A percentile compares a stretch with the other conserved stretches of the same genome.
Evolutionary conservation across 805 yeast genomes (phyloP).

Genomic region (Schizosaccharomyces osmophilus): DNA sequence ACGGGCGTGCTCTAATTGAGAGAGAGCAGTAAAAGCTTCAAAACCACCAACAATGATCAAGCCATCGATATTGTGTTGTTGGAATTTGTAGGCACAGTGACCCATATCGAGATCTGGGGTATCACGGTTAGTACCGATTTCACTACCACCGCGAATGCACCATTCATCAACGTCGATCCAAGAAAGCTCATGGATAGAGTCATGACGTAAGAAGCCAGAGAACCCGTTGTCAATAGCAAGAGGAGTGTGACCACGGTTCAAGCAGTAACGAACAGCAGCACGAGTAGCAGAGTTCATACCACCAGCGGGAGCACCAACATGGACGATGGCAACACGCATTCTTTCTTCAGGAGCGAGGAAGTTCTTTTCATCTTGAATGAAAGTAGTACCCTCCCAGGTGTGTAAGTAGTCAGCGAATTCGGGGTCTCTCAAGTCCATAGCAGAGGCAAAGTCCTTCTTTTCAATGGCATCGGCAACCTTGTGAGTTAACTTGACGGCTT

Average conservation of each 20-base stretch:
- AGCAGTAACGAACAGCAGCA: constrained; percentile 72
- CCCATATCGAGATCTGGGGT: constrained; percentile 71
- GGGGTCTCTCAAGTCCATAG: constrained; percentile 66
- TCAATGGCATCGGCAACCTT: constrained; percentile 77
- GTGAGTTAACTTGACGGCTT: constrained; percentile 69
- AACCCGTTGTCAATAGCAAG: constrained; percentile 83
- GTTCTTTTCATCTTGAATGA: constrained; percentile 39
- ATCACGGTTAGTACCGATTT: constrained; percentile 82
- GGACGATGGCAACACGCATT: constrained; percentile 58
- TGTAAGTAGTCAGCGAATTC: constrained; percentile 62
- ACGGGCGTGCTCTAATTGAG: constrained; percentile 60
- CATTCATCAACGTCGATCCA: constrained; percentile 81
- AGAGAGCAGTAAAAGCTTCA: constrained; percentile 76
- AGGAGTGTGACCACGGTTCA: constrained; percentile 76
- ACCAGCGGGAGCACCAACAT: constrained; percentile 94
- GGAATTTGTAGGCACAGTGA: constrained; percentile 75
- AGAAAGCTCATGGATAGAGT: constrained; percentile 42
- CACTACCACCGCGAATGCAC: constrained; percentile 82
- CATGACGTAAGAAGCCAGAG: constrained; percentile 75
- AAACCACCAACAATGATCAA: constrained; percentile 84
- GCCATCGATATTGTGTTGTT: constrained; percentile 70
- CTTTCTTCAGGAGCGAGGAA: constrained; percentile 34
- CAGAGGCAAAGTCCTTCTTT: constrained; percentile 54
- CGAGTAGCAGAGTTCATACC: constrained; percentile 82
- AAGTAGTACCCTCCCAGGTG: constrained; percentile 47